These are phyloP conservation scores for Biancaea sappan DNA, from an alignment of 306 rosid species.

Conservation along the genomic window DNA sequence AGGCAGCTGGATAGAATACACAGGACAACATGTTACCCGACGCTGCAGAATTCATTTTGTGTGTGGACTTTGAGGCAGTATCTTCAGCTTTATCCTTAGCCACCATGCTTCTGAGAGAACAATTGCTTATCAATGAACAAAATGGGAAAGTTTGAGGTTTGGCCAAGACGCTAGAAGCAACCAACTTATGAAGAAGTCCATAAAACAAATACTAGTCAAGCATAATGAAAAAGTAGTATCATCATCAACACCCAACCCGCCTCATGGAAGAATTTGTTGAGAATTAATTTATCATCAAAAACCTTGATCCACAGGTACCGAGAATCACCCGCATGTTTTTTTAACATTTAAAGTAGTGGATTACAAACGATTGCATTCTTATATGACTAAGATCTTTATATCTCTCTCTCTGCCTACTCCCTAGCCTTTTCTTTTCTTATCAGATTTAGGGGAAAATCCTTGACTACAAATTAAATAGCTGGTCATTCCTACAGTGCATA, in stretches of 20 bases:
- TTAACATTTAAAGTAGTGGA: not conserved
- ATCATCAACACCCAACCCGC: not conserved
- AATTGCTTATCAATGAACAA: conserved; percentile 13
- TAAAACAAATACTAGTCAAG: conserved; percentile 6
- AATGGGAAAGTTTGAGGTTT: conserved; percentile 3
- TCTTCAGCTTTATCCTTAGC: conserved; percentile 39
- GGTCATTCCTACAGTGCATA: not conserved
- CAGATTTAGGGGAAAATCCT: not conserved
- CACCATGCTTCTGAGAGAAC: conserved; percentile 40
- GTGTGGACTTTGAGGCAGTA: conserved; percentile 51
- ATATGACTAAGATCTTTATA: not conserved
- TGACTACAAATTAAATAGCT: not conserved
- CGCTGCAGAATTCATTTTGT: conserved; percentile 43
- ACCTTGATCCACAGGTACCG: not conserved
- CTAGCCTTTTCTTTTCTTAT: not conserved
- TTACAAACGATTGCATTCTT: not conserved
- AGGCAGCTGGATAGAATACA: not conserved
- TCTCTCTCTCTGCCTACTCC: not conserved
- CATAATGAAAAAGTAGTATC: not conserved
- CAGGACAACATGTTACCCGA: conserved; percentile 43
- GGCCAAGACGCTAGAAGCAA: conserved; percentile 2
- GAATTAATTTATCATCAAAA: not conserved
- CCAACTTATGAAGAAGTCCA: not conserved
- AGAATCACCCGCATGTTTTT: not conserved
- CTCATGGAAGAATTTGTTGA: not conserved